Evolutionary conservation across 2,329 filamentous ascomycete genomes (phyloP), one percentile per base, ranked within the genome.

Genomic region (Fusarium devonianum): DNA sequence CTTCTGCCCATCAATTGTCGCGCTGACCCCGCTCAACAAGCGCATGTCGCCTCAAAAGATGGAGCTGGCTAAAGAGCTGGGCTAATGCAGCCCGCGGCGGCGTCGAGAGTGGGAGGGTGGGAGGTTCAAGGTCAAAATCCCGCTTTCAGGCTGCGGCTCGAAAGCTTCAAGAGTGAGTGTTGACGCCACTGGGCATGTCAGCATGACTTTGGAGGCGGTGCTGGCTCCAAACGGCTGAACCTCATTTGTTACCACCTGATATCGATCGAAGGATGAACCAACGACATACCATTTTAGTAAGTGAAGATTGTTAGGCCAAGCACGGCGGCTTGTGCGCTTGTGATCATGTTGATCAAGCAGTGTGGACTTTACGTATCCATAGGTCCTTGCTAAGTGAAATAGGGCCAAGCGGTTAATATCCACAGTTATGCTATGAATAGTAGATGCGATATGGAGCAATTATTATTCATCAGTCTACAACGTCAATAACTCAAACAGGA

Each of bases 151-250:
- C 48, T 49, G 42, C 49, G 52, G 47, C 48, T 58, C 50, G 26
- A 51, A 51, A 50, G 44, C 23, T 46, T 49, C 37, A 42, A 43
- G 35, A n/a, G 22, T 25, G 38, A 53, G 25, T 49, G 35, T 30
- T 60, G 39, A 49, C 60, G 62, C 62, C 62, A 64, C 55, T 19
- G 37, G 36, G 35, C 25, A 43, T 59, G 45, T 49, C 51, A 58
- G 53, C 55, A 50, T 60, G 56, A 43, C 30, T 49, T 52, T 47
- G 43, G 35, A 34, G 36, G 36, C 37, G 30, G 35, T 23, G 25
- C 17, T 50, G 54, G 46, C 39, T 34, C 35, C 37, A 40, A 35
- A 36, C 21, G 26, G 36, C 32, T 38, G 36, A 22, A 14, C 40
- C 30, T 37, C 16, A 28, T 29, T 29, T 29, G 41, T 21, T 35